Conservation (phyloP, 1,284 basidiomycete species). For the Jaminaea rosea region DNA sequence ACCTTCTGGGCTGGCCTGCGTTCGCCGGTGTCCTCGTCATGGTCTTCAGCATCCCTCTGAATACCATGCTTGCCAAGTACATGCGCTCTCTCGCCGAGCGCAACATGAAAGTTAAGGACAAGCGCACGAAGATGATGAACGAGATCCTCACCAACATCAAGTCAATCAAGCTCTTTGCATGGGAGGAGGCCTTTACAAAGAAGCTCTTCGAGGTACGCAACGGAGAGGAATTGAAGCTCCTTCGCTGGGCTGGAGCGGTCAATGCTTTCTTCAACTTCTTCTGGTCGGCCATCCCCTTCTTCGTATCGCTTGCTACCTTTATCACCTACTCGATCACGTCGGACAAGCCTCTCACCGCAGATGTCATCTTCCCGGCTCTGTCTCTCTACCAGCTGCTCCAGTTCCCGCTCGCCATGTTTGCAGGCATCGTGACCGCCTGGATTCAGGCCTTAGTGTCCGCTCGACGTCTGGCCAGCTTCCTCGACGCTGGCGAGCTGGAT, state of each 20-base stretch:
- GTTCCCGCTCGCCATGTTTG: conserved; percentile 71
- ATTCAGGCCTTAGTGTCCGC: conserved; percentile 74
- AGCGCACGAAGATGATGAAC: conserved; percentile 52
- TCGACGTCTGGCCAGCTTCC: conserved; percentile 67
- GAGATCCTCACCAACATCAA: conserved; percentile 65
- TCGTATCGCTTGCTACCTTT: conserved; percentile 68
- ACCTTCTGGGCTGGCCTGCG: conserved; percentile 79
- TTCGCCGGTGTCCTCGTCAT: conserved; percentile 89
- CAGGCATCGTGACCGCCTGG: conserved; percentile 55
- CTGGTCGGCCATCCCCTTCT: conserved; percentile 47
- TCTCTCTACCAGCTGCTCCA: conserved; percentile 81
- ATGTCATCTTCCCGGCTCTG: conserved; percentile 88
- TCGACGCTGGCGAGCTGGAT: conserved; percentile 72
- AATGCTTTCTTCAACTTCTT: conserved; percentile 42
- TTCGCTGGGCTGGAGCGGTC: conserved; percentile 46
- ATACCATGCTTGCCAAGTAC: conserved; percentile 40
- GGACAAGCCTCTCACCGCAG: conserved; percentile 67
- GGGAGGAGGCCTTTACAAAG: conserved; percentile 76
- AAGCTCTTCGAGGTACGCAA: conserved; percentile 71
- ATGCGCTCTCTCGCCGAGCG: conserved; percentile 71
- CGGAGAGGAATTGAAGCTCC: conserved; percentile 69
- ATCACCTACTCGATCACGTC: conserved; percentile 67
- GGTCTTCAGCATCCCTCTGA: conserved; percentile 46
- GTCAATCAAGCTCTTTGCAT: conserved; percentile 55
- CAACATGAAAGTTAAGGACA: conserved; percentile 80